These are phyloP conservation scores for Pythium sp. DNA, from an alignment of 352 stramenopile species.

Conservation along the genomic window DNA sequence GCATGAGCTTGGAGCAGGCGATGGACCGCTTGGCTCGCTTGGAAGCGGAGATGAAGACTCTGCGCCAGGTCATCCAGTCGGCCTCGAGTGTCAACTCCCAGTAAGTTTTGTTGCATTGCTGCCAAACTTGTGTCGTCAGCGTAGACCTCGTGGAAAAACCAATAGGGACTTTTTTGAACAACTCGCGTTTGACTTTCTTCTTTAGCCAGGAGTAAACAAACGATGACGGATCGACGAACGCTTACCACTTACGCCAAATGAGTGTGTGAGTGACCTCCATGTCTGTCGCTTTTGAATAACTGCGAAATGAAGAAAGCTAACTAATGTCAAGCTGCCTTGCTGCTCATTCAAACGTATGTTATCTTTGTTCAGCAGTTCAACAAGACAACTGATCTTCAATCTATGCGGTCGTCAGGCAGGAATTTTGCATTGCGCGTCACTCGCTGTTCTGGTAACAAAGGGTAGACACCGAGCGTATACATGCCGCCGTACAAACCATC, in stretches of 20 bases:
- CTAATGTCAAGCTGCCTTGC: background rate
- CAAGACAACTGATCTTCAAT: background rate
- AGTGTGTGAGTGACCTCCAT: background rate
- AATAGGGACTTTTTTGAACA: conserved; percentile 7
- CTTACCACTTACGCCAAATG: background rate
- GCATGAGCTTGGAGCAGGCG: conserved; percentile 65
- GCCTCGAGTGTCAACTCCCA: conserved; percentile 12
- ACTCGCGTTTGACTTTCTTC: background rate
- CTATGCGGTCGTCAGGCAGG: background rate
- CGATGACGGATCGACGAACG: background rate
- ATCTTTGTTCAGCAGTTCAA: background rate
- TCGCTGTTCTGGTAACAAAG: conserved; percentile 4
- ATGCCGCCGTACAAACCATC: conserved; percentile 8
- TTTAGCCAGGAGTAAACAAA: background rate
- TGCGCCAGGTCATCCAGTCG: conserved; percentile 60
- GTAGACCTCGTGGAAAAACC: conserved; percentile 7
- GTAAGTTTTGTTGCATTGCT: conserved; percentile 12
- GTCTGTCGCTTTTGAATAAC: background rate
- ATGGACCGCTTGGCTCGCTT: conserved; percentile 71
- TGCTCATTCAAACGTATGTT: background rate
- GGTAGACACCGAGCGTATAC: conserved; percentile 11
- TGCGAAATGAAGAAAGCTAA: background rate
- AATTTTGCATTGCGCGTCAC: background rate
- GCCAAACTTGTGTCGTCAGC: conserved; percentile 6
- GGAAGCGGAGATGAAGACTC: conserved; percentile 62